These are phyloP conservation scores for Tremella fuciformis DNA, from an alignment of 768 basidiomycete species.

Conservation along the genomic window DNA sequence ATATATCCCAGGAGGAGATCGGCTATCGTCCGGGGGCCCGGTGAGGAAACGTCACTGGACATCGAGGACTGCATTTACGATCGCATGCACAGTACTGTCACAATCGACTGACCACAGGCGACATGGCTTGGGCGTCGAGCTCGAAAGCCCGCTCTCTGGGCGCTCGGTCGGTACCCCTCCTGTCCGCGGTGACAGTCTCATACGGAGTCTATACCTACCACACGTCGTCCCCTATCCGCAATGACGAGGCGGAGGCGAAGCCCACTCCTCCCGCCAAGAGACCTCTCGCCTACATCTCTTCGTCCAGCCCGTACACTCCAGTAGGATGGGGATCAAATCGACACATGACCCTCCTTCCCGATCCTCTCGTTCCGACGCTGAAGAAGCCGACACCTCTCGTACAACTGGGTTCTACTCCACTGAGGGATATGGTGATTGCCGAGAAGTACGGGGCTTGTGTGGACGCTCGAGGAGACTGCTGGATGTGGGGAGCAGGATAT, in stretches of 20 bases:
- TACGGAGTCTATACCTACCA: constrained; percentile 32
- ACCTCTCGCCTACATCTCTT: not conserved
- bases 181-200: constrained; percentile 34
- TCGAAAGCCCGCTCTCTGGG: constrained; percentile 25
- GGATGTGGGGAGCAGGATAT: constrained; percentile 51
- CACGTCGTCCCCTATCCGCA: constrained; percentile 2
- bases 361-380: constrained; percentile 22
- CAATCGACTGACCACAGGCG: not conserved
- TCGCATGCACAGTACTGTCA: too few species aligned
- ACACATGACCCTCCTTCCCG: constrained; percentile 34
- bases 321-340: constrained; percentile 49
- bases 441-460: constrained; percentile 50
- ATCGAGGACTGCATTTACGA: too few species aligned
- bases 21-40: too few species aligned
- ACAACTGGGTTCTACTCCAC: constrained; percentile 44
- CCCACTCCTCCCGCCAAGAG: constrained; percentile 5
- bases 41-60: too few species aligned
- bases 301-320: constrained; percentile 32
- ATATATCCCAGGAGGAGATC: too few species aligned
- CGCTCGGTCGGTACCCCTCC: constrained; percentile 31
- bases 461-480: constrained; percentile 49
- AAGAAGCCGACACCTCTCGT: constrained; percentile 38
- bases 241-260: constrained; percentile 3
- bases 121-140: constrained; percentile 18
- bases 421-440: constrained; percentile 45